These are phyloP conservation scores for Malus orientalis DNA, from an alignment of 306 rosid genomes.

Conservation along the genomic window DNA sequence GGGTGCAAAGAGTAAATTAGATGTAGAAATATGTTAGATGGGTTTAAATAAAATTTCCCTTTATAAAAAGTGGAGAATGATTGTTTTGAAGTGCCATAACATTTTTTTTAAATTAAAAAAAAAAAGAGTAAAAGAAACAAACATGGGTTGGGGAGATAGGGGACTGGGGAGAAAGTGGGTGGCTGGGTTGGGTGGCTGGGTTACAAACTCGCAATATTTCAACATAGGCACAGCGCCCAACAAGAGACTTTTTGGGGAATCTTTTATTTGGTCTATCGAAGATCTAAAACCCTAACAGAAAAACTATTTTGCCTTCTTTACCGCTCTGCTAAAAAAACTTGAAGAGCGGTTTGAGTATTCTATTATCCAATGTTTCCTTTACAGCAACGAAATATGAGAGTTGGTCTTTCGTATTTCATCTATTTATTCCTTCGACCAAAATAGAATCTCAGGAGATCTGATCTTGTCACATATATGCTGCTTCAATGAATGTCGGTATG, in stretches of 20 bases:
- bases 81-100: too few species aligned
- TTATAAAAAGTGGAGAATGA: too few species aligned
- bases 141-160: neutral
- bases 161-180: neutral
- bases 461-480: neutral
- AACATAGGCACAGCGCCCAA: neutral
- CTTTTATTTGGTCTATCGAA: conserved; percentile 6
- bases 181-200: neutral
- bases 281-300: conserved; percentile 10
- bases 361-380: neutral
- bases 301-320: conserved; percentile 10
- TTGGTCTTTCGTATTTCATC: conserved; percentile 10
- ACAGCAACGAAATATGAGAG: neutral
- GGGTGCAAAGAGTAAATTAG: too few species aligned
- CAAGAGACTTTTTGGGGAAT: neutral
- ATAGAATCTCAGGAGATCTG: conserved; percentile 19
- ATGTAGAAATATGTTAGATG: too few species aligned
- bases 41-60: too few species aligned
- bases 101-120: neutral
- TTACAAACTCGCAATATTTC: neutral
- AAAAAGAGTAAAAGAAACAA: neutral
- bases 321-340: neutral
- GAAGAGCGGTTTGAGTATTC: neutral
- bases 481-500: conserved; percentile 2
- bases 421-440: conserved; percentile 3